Base-by-base conservation (phyloP, 108 stramenopile genomes). In the Nitzschia putrida region DNA sequence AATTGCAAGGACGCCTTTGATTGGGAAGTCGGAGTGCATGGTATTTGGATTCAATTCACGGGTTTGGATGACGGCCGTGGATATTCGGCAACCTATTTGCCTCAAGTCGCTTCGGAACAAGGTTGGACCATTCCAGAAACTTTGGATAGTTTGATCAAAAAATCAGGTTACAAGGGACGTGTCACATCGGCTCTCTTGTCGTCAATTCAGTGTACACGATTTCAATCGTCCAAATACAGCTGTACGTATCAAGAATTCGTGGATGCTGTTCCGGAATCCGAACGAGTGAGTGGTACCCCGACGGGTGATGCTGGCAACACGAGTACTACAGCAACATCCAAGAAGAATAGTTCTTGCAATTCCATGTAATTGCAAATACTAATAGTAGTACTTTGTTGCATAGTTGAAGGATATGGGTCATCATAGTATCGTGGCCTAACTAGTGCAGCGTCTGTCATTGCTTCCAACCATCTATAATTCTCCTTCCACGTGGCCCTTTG, bases 1-100 rank as follows among this genome's bases (percentile, higher is more conserved):
- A 64, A 53, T 40, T 90, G 88, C 66, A 16, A 68, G 16, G 38
- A 88, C 63, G 77, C 71, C 24, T 66, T 72, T 29, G 92, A 93
- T 76, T 93, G 92, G 92, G 66, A 41, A 10, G 85, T 93, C 41
- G 92, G 92, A 12, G 61, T 76, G 43, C 92, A 93, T 70, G 92
- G 92, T 0, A 90, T 93, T 42, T 70, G 88, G 24, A 88, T 93
- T 23, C 66, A 68, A 47, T 88, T 91, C 69, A 49, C 6, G 14
- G 18, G 3, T 13, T 11, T 13, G 2, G 61, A 58, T 0, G 20
- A 40, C 16, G 63, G 51, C 2, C 26, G 38, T 8, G 51, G 71
- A 3, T 88, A 80, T 58, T 72, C 71, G 50, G 88, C 84, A 7
- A 92, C 91, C 21, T 90, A 83, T 58, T 65, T 93, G 23, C 92